Conservation (phyloP, 768 basidiomycete species). For the Lactarius evosmus region DNA sequence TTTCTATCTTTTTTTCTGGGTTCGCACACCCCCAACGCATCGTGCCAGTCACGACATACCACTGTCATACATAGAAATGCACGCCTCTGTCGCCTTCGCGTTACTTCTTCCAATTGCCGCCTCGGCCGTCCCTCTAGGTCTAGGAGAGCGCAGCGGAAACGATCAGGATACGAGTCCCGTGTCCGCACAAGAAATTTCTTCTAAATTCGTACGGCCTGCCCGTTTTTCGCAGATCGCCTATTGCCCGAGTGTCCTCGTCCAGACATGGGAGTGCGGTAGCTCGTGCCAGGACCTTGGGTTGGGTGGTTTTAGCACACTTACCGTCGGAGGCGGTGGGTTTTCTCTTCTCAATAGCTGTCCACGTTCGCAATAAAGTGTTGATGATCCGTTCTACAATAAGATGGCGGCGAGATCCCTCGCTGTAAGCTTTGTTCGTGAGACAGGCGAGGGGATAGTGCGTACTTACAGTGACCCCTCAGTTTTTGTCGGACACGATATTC, state of each 20-base stretch:
- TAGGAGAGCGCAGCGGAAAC: neutral
- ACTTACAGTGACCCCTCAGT: constrained; percentile 27
- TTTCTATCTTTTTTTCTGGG: neutral
- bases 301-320: constrained; percentile 31
- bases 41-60: neutral
- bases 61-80: neutral
- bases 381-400: constrained; percentile 20
- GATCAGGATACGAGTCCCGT: neutral
- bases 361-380: neutral
- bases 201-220: constrained; percentile 34
- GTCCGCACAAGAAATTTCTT: neutral
- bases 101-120: neutral
- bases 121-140: neutral
- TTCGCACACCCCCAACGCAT: neutral
- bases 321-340: constrained; percentile 39
- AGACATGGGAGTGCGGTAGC: constrained; percentile 37
- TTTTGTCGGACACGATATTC: constrained; percentile 39
- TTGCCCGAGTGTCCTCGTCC: constrained; percentile 37
- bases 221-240: constrained; percentile 40
- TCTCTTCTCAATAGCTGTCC: too few relatives aligned
- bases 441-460: neutral
- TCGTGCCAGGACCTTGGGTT: constrained; percentile 35
- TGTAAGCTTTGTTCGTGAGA: constrained; percentile 28
- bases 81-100: neutral
- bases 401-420: constrained; percentile 34